Percentiles rank a stretch among this genome's conserved stretches.
phyloP scores from a whole-genome alignment of 177 flowering plant genomes.

The Tripterygium wilfordii region DNA sequence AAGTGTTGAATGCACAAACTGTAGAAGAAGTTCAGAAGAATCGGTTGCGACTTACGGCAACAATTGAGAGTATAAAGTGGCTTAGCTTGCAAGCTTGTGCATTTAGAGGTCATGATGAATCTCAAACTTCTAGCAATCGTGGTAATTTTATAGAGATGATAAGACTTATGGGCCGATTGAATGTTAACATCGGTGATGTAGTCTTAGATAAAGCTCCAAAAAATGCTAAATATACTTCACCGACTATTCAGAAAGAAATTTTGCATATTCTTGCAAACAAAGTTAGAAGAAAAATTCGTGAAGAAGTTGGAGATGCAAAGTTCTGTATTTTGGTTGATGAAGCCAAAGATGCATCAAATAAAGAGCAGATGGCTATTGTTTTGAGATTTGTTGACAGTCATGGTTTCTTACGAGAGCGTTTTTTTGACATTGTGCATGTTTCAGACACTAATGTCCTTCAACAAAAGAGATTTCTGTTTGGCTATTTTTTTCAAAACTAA shows the following conservation, averaged over 20 bases:
- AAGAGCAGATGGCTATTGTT: too few relatives aligned
- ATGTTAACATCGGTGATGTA: too few relatives aligned
- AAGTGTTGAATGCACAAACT: too few relatives aligned
- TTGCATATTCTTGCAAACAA: constrained; percentile 4
- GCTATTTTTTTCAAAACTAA: too few relatives aligned
- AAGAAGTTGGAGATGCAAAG: neutral
- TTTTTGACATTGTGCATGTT: constrained; percentile 12
- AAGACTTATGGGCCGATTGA: neutral
- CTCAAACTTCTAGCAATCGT: neutral
- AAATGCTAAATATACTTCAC: constrained; percentile 1
- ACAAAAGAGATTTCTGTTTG: too few relatives aligned
- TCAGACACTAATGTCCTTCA: neutral
- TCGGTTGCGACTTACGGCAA: too few relatives aligned
- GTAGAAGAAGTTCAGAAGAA: too few relatives aligned
- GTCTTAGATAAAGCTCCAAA: neutral
- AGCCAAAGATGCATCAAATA: too few relatives aligned
- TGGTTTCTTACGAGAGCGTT: constrained; percentile 9
- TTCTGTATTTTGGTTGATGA: constrained; percentile 7
- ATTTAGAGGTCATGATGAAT: neutral
- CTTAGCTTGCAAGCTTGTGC: neutral
- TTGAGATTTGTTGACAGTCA: constrained; percentile 15
- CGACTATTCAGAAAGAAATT: constrained; percentile 12
- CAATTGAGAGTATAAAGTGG: neutral
- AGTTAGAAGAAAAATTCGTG: constrained; percentile 5
- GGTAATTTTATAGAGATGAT: neutral